phyloP scores from a whole-genome alignment of 2,329 filamentous ascomycete genomes.

The Neofusicoccum parvum region DNA sequence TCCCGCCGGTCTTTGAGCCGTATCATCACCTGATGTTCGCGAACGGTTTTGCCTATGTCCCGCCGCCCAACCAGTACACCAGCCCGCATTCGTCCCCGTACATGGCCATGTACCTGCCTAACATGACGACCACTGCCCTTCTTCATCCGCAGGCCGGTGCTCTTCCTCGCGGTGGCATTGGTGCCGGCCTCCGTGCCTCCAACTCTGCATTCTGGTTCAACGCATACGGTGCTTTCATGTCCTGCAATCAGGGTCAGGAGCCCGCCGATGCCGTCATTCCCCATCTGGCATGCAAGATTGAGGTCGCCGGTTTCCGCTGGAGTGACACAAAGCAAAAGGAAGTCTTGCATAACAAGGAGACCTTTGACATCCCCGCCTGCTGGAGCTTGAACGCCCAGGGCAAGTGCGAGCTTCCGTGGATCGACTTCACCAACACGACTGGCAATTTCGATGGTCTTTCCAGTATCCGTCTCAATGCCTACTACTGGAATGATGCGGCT shows the following conservation, averaged over 20 bases:
- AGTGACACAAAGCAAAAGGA: conserved; percentile 37
- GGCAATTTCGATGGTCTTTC: conserved; percentile 43
- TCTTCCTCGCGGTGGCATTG: conserved; percentile 49
- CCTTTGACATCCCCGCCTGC: conserved; percentile 37
- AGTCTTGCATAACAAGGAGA: background rate
- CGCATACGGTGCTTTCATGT: conserved; percentile 49
- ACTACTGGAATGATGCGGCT: conserved; percentile 37
- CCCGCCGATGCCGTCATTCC: conserved; percentile 15
- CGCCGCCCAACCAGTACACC: conserved; percentile 48
- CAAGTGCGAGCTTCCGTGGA: conserved; percentile 45
- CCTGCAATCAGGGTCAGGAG: conserved; percentile 46
- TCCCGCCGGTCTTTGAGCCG: conserved; percentile 49
- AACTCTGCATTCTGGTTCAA: conserved; percentile 55
- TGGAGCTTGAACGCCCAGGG: conserved; percentile 29
- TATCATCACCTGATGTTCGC: conserved; percentile 57
- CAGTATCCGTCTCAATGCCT: conserved; percentile 53
- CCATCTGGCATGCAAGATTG: conserved; percentile 44
- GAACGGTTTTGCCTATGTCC: conserved; percentile 53
- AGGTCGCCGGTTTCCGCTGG: conserved; percentile 51
- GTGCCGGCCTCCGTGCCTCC: conserved; percentile 46
- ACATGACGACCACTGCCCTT: conserved; percentile 31
- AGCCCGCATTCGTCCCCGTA: conserved; percentile 49
- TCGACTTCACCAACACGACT: conserved; percentile 45
- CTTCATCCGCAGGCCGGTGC: conserved; percentile 36
- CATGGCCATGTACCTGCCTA: conserved; percentile 50